These are phyloP conservation scores for Lecanicillium sp. DNA, from an alignment of 2,329 filamentous ascomycete genomes.

Conservation along the genomic window DNA sequence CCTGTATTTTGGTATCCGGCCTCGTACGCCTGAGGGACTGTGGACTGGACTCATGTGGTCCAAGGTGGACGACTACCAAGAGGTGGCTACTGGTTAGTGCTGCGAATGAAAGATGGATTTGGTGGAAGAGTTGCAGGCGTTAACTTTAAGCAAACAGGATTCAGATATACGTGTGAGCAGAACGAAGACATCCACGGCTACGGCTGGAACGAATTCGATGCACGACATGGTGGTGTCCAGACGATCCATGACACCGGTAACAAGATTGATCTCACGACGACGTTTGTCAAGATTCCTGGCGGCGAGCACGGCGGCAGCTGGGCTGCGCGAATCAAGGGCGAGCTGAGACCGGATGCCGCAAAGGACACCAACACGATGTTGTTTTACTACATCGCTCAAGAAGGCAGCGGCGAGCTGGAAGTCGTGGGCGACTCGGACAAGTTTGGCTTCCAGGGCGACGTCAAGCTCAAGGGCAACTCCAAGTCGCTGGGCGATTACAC, in stretches of 20 bases:
- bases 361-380: constrained; percentile 65
- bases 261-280: constrained; percentile 81
- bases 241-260: constrained; percentile 88
- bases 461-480: constrained; percentile 65
- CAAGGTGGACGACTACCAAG: constrained; percentile 69
- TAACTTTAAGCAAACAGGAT: constrained; percentile 53
- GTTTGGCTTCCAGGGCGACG: constrained; percentile 47
- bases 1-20: constrained; percentile 85
- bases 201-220: constrained; percentile 96
- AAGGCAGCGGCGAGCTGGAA: constrained; percentile 61
- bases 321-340: constrained; percentile 81
- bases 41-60: constrained; percentile 84
- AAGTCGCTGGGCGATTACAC: constrained; percentile 71
- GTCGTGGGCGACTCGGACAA: constrained; percentile 46
- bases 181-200: constrained; percentile 90
- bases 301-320: constrained; percentile 83
- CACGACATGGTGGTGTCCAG: constrained; percentile 77
- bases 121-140: constrained; percentile 5
- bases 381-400: constrained; percentile 74
- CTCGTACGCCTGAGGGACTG: constrained; percentile 73
- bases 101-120: background rate
- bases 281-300: constrained; percentile 88
- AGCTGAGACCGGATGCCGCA: constrained; percentile 61
- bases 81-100: constrained; percentile 64
- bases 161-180: constrained; percentile 94